Conservation (phyloP, 306 rosid species). For the Sicyos baderoa region DNA sequence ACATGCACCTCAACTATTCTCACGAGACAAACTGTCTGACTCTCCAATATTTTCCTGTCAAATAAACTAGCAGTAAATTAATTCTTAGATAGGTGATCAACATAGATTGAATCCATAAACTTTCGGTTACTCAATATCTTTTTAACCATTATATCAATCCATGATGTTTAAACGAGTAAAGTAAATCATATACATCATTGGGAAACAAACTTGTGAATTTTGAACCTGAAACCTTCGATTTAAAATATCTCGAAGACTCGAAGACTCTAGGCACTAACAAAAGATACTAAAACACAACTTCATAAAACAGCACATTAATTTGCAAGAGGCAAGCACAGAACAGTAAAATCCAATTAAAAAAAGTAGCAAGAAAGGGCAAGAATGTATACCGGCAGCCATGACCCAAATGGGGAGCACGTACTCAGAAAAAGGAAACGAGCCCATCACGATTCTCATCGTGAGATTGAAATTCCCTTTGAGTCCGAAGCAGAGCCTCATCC, state of each 20-base stretch:
- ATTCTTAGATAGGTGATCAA: too few relatives aligned
- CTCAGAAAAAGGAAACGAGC: conserved; percentile 68
- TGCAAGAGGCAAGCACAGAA: background rate
- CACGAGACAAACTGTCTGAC: too few relatives aligned
- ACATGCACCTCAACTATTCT: too few relatives aligned
- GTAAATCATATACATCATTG: background rate
- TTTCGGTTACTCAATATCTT: too few relatives aligned
- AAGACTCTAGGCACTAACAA: too few relatives aligned
- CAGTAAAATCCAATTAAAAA: background rate
- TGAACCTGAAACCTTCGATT: too few relatives aligned
- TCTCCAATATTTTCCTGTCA: too few relatives aligned
- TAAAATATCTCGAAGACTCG: too few relatives aligned
- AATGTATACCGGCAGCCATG: conserved; percentile 40
- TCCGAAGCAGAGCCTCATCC: conserved; percentile 55
- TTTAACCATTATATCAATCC: too few relatives aligned
- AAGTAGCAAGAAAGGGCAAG: background rate
- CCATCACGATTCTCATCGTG: conserved; percentile 76
- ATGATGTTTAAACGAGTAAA: too few relatives aligned
- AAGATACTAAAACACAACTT: conserved; percentile 1
- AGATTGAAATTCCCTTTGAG: conserved; percentile 66
- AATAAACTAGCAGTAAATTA: too few relatives aligned
- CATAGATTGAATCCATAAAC: too few relatives aligned
- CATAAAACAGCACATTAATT: background rate
- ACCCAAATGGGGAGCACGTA: conserved; percentile 83
- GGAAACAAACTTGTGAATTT: background rate